phyloP scores from a whole-genome alignment of 495 filamentous ascomycete species.

The Aspergillus heteromorphus region DNA sequence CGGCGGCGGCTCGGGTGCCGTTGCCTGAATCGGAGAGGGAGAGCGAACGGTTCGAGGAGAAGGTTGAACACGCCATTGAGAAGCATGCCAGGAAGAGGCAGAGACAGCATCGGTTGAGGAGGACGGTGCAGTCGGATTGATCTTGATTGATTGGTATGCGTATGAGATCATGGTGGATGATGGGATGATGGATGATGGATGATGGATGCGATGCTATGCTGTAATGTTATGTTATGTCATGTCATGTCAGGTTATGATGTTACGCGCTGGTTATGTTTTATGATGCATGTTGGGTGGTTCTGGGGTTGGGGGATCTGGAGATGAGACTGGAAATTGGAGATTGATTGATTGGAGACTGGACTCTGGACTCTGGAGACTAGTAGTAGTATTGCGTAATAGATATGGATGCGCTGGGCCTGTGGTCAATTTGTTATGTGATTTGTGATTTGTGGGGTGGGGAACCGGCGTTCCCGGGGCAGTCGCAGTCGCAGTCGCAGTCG shows the following conservation, averaged over 20 bases:
- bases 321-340: too few relatives aligned
- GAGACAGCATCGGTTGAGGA: slow-evolving; percentile 1
- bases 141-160: neutral
- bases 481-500: neutral
- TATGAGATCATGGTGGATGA: neutral
- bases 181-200: slow-evolving; percentile 10
- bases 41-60: too few relatives aligned
- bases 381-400: too few relatives aligned
- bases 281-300: neutral
- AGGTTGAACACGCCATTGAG: slow-evolving; percentile 23
- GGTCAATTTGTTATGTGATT: neutral
- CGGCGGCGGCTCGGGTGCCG: too few relatives aligned
- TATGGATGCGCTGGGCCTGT: too few relatives aligned
- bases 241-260: neutral
- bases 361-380: too few relatives aligned
- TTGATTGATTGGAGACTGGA: too few relatives aligned
- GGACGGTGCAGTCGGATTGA: neutral
- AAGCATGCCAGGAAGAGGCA: slow-evolving; percentile 19
- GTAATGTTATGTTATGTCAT: neutral
- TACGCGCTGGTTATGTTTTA: neutral
- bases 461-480: neutral
- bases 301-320: neutral
- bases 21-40: too few relatives aligned
- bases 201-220: too few relatives aligned
- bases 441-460: neutral